Percentiles rank a stretch among this genome's conserved stretches.
Conservation (phyloP, 2,329 filamentous ascomycete species). For the Fusarium cicatricum region DNA sequence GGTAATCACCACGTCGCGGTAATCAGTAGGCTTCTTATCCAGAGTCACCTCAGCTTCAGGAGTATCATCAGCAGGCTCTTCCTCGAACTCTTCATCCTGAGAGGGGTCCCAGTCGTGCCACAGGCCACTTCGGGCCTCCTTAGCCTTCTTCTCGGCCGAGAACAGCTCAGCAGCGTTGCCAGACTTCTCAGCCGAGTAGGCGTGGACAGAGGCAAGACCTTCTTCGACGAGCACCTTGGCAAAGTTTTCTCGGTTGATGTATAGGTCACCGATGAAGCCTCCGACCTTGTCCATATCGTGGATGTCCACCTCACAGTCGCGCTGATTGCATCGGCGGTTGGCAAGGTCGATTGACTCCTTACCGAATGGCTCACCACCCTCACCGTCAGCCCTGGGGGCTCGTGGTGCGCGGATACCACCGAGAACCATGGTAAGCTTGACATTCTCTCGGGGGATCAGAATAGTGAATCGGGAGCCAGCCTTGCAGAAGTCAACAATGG, state of each 20-base stretch:
- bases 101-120: conserved; percentile 97
- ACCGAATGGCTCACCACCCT: conserved; percentile 90
- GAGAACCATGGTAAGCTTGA: conserved; percentile 94
- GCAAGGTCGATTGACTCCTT: conserved; percentile 94
- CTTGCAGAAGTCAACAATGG: conserved; percentile 96
- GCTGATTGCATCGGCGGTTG: conserved; percentile 86
- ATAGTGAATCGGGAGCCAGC: conserved; percentile 95
- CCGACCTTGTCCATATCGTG: conserved; percentile 96
- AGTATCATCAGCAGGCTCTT: conserved; percentile 59
- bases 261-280: conserved; percentile 95
- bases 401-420: conserved; percentile 91
- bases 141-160: conserved; percentile 86
- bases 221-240: conserved; percentile 94
- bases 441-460: conserved; percentile 88
- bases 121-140: conserved; percentile 85
- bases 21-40: conserved; percentile 78
- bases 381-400: conserved; percentile 77
- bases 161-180: conserved; percentile 89
- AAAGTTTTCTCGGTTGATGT: conserved; percentile 94
- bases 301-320: conserved; percentile 95
- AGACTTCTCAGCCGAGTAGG: conserved; percentile 94
- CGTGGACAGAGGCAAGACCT: conserved; percentile 89
- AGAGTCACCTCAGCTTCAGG: conserved; percentile 61
- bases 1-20: conserved; percentile 92
- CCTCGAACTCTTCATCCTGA: conserved; percentile 73